These are phyloP conservation scores for Chlorophyllum brunneum DNA, from an alignment of 768 basidiomycete genomes.

Conservation along the genomic window DNA sequence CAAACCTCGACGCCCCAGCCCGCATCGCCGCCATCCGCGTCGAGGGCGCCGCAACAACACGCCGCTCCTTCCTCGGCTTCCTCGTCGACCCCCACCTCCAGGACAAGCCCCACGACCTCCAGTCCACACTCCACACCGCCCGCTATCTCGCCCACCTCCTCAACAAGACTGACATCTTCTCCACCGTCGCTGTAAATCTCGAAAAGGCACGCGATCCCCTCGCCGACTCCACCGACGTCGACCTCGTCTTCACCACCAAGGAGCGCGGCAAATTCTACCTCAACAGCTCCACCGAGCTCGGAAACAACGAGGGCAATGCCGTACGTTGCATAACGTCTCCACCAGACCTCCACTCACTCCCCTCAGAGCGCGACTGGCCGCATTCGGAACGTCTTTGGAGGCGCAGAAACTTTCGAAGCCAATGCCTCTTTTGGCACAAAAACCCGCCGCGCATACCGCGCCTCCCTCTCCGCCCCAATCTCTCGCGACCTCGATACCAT, in stretches of 20 bases:
- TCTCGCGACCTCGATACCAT: conserved; percentile 57
- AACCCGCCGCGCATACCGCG: conserved; percentile 80
- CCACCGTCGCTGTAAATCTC: conserved; percentile 57
- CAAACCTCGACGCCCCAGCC: conserved; percentile 62
- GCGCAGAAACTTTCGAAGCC: conserved; percentile 84
- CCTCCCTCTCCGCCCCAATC: conserved; percentile 59
- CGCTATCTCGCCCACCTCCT: conserved; percentile 64
- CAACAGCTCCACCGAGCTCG: conserved; percentile 85
- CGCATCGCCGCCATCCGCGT: conserved; percentile 77
- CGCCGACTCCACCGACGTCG: conserved; percentile 60
- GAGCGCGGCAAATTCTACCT: conserved; percentile 77
- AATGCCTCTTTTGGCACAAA: conserved; percentile 83
- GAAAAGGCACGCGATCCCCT: conserved; percentile 52
- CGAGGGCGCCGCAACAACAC: conserved; percentile 70
- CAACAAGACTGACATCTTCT: conserved; percentile 74
- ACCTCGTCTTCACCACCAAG: conserved; percentile 72
- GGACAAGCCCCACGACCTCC: conserved; percentile 15
- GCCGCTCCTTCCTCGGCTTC: conserved; percentile 76
- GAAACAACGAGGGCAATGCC: conserved; percentile 91
- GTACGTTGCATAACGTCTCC: conserved; percentile 42
- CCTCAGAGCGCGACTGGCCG: conserved; percentile 68
- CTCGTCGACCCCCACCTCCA: conserved; percentile 63
- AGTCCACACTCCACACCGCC: conserved; percentile 56
- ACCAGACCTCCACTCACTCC: background rate
- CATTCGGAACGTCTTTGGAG: conserved; percentile 86